phyloP scores from a whole-genome alignment of 768 basidiomycete species.

The Neoboletus magnificus region DNA sequence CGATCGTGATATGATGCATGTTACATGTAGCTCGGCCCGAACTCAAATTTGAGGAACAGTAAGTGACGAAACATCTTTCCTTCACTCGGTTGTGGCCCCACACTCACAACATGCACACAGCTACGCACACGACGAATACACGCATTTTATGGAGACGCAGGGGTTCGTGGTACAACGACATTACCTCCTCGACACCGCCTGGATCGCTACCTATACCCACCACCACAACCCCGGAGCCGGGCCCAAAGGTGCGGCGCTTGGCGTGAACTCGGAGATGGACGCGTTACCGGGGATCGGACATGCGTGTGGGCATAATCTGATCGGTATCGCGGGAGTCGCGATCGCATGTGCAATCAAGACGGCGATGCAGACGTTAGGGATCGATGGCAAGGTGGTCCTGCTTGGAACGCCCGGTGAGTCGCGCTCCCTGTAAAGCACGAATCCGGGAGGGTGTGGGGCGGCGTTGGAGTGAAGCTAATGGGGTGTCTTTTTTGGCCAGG shows the following conservation, averaged over 20 bases:
- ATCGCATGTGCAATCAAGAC: slow-evolving; percentile 64
- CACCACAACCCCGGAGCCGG: not conserved
- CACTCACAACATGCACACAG: not conserved
- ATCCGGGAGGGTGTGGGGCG: not conserved
- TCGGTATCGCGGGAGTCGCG: slow-evolving; percentile 71
- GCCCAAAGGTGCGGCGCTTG: slow-evolving; percentile 33
- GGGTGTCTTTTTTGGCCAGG: not conserved
- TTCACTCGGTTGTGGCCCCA: not conserved
- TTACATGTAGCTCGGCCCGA: slow-evolving; percentile 59
- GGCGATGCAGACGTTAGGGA: slow-evolving; percentile 56
- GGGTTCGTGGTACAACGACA: slow-evolving; percentile 64
- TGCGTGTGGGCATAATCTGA: slow-evolving; percentile 80
- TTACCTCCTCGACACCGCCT: slow-evolving; percentile 67
- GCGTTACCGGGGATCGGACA: slow-evolving; percentile 59
- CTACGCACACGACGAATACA: slow-evolving; percentile 68
- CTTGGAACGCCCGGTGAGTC: slow-evolving; percentile 72
- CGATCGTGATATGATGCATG: not conserved
- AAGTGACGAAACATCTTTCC: not conserved
- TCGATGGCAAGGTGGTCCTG: slow-evolving; percentile 63
- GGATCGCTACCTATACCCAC: slow-evolving; percentile 63
- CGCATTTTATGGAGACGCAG: slow-evolving; percentile 60
- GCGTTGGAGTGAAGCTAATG: not conserved
- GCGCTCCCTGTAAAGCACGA: not conserved
- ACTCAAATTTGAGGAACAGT: slow-evolving; percentile 66
- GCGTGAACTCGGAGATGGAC: slow-evolving; percentile 81